Conservation (phyloP, 2,329 filamentous ascomycete species). For the Microcyclospora pomicola region DNA sequence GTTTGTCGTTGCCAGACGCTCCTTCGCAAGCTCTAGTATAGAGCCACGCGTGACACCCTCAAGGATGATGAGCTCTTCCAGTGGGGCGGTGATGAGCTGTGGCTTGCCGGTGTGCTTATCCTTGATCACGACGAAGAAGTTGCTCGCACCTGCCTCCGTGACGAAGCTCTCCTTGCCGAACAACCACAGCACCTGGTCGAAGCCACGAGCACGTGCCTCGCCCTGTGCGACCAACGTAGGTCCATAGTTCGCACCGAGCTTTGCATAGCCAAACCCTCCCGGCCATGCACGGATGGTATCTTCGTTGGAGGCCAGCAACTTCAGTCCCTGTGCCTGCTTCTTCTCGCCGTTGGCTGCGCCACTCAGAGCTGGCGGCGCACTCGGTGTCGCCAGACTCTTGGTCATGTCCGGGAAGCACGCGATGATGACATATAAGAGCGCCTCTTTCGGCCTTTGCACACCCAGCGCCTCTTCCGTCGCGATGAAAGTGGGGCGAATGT, state of each 20-base stretch:
- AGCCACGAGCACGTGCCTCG: constrained; percentile 60
- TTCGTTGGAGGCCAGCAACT: constrained; percentile 62
- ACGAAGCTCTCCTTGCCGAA: constrained; percentile 65
- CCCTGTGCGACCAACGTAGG: constrained; percentile 65
- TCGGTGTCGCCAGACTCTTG: constrained; percentile 17
- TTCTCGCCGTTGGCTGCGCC: constrained; percentile 18
- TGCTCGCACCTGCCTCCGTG: constrained; percentile 82
- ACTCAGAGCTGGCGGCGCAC: constrained; percentile 13
- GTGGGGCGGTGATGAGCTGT: constrained; percentile 68
- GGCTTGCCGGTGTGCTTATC: constrained; percentile 40
- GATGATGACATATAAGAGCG: constrained; percentile 74
- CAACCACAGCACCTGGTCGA: constrained; percentile 87
- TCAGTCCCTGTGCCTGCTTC: constrained; percentile 34
- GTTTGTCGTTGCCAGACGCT: constrained; percentile 37
- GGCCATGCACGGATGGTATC: constrained; percentile 87
- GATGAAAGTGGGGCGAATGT: constrained; percentile 63
- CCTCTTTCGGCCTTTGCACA: constrained; percentile 64
- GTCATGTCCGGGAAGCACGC: constrained; percentile 33
- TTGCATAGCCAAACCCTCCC: constrained; percentile 82
- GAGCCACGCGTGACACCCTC: constrained; percentile 79
- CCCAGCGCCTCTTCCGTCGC: constrained; percentile 69
- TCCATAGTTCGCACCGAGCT: constrained; percentile 88
- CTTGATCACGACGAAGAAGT: constrained; percentile 79
- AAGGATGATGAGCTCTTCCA: constrained; percentile 68
- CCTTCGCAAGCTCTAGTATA: constrained; percentile 56